Conservation (phyloP, 192 early-diverging fungal species). For the Coemansia sp. region DNA sequence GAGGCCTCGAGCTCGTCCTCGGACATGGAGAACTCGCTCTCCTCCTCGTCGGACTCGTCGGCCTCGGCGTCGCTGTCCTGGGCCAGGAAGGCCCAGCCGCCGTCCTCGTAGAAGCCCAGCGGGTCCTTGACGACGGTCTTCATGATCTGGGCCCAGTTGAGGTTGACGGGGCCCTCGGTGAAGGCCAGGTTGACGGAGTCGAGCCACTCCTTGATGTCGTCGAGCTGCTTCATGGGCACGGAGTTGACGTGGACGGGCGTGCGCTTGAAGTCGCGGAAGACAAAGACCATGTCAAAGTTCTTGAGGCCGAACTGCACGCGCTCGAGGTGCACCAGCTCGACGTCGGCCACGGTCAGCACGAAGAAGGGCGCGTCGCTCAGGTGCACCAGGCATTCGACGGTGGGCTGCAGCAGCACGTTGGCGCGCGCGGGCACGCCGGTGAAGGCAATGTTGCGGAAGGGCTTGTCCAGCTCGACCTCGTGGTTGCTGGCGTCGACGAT, state of each 20-base stretch:
- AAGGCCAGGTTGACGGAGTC: conserved; percentile 88
- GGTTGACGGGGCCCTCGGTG: conserved; percentile 89
- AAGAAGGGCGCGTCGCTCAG: conserved; percentile 91
- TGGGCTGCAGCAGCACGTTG: conserved; percentile 91
- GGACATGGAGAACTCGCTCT: conserved; percentile 62
- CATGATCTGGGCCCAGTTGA: conserved; percentile 97
- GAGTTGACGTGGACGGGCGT: conserved; percentile 94
- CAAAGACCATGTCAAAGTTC: conserved; percentile 98
- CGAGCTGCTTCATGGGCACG: conserved; percentile 85
- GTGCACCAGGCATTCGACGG: conserved; percentile 93
- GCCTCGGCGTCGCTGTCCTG: conserved; percentile 59
- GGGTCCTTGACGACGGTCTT: conserved; percentile 95
- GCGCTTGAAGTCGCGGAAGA: conserved; percentile 89
- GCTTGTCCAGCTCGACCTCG: conserved; percentile 85
- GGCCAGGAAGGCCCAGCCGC: conserved; percentile 90
- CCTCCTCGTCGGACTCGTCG: conserved; percentile 56
- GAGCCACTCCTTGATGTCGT: conserved; percentile 95
- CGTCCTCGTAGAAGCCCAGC: conserved; percentile 81
- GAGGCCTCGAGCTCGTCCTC: conserved; percentile 56
- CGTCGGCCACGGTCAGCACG: conserved; percentile 83
- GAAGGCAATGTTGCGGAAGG: conserved; percentile 91
- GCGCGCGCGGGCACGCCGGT: conserved; percentile 89
- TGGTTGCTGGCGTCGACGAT: conserved; percentile 80
- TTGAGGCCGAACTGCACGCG: conserved; percentile 95
- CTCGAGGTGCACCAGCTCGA: conserved; percentile 95